phyloP scores from a whole-genome alignment of 2,329 filamentous ascomycete genomes.

The Epichloe amarillans region DNA sequence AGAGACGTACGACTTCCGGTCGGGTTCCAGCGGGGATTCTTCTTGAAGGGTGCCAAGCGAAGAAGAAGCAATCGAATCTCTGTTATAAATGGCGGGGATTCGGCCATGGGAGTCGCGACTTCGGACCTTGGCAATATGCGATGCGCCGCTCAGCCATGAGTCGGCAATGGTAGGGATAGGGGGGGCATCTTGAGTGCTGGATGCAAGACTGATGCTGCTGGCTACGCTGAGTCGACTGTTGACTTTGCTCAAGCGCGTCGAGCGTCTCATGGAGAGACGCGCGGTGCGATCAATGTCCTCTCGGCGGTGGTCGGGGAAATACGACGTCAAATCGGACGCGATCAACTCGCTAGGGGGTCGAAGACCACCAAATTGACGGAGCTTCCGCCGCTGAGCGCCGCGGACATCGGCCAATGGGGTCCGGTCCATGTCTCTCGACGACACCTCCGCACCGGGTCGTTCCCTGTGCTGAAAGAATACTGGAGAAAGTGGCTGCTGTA shows the following conservation, averaged over 20 bases:
- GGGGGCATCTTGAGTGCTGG: slow-evolving; percentile 82
- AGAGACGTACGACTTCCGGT: slow-evolving; percentile 92
- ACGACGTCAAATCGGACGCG: slow-evolving; percentile 87
- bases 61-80: slow-evolving; percentile 81
- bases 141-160: slow-evolving; percentile 57
- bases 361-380: slow-evolving; percentile 79
- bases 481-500: slow-evolving; percentile 79
- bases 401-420: slow-evolving; percentile 35
- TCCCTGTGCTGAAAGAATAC: slow-evolving; percentile 59
- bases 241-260: slow-evolving; percentile 79
- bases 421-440: slow-evolving; percentile 43
- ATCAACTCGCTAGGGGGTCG: slow-evolving; percentile 97
- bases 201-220: slow-evolving; percentile 85
- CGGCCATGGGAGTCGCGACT: slow-evolving; percentile 36
- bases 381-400: slow-evolving; percentile 33
- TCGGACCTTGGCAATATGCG: slow-evolving; percentile 25
- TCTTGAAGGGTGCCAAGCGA: slow-evolving; percentile 83
- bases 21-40: slow-evolving; percentile 74
- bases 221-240: slow-evolving; percentile 88
- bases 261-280: slow-evolving; percentile 80
- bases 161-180: slow-evolving; percentile 94
- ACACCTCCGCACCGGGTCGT: slow-evolving; percentile 42
- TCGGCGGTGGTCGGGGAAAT: slow-evolving; percentile 89
- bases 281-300: slow-evolving; percentile 95
- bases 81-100: slow-evolving; percentile 36